A percentile compares a stretch with the other conserved stretches of the same genome.
These are phyloP conservation scores for Pseudozyma pruni DNA, from an alignment of 1,284 basidiomycete species.

Conservation along the genomic window DNA sequence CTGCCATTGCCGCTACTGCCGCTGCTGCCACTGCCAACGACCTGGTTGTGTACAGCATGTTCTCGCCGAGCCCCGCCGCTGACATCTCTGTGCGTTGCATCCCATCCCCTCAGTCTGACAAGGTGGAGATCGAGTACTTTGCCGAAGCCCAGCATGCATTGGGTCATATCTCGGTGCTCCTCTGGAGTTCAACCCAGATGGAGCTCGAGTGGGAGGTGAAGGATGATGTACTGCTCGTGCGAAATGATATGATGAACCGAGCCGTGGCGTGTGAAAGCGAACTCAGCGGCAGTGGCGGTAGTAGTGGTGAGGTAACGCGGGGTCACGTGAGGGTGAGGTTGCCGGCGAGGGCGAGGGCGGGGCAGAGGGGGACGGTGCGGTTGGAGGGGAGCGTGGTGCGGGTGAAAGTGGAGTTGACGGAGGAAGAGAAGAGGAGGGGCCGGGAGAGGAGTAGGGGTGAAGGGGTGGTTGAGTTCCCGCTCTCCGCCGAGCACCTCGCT, in stretches of 20 bases:
- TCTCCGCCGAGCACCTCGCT: too few relatives aligned
- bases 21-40: slow-evolving; percentile 9
- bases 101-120: slow-evolving; percentile 19
- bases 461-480: slow-evolving; percentile 27
- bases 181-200: slow-evolving; percentile 16
- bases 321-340: slow-evolving; percentile 16
- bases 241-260: slow-evolving; percentile 1
- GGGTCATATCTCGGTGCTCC: slow-evolving; percentile 30
- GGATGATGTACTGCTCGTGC: slow-evolving; percentile 5
- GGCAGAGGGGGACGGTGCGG: slow-evolving; percentile 10
- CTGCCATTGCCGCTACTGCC: slow-evolving; percentile 11
- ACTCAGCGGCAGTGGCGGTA: slow-evolving; percentile 1
- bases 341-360: slow-evolving; percentile 5
- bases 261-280: slow-evolving; percentile 7
- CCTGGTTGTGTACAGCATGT: slow-evolving; percentile 8
- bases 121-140: slow-evolving; percentile 33
- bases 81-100: slow-evolving; percentile 11
- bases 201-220: slow-evolving; percentile 13
- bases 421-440: slow-evolving; percentile 9
- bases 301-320: slow-evolving; percentile 6
- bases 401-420: slow-evolving; percentile 20
- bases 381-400: slow-evolving; percentile 4
- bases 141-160: slow-evolving; percentile 44
- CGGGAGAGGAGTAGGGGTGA: slow-evolving; percentile 4
- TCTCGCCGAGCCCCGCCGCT: slow-evolving; percentile 16